Base-by-base conservation (phyloP, 2,329 filamentous ascomycete species). In the Cladophialophora psammophila region DNA sequence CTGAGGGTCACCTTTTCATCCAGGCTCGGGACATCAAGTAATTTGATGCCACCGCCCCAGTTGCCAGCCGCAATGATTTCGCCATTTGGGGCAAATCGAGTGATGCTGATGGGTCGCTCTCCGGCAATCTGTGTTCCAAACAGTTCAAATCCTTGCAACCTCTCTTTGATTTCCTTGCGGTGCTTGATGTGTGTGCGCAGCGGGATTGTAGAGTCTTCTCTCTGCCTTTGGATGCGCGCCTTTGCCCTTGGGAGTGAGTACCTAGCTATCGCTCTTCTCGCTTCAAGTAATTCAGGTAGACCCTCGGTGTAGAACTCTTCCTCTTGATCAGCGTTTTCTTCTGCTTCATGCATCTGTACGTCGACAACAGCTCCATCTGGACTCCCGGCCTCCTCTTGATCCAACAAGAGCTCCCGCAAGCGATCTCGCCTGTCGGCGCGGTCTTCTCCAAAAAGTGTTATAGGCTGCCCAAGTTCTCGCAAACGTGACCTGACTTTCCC, bases 271-370 rank as follows among this genome's bases (percentile, higher is more conserved):
- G 90, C 86, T 74, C 89, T 88, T 67, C 95, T 86, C 1, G 93
- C 92, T 59, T 91, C 84, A 4, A 97, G 80, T 31, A 99, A 83
- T 48, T 90, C 89, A 3, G 87, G 84, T 1, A 89, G 87, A 2
- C 95, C 95, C 73, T 91, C 87, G 0, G 94, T 97, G 78, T 97
- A 99, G 78, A 97, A 99, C 74, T 99, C 95, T 75, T 98, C 93
- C 71, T 96, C 91, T 72, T 90, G 88, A 61, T 94, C 92, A 2
- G 85, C 89, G 18, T 88, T 88, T 4, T 87, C 88, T 1, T 87
- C 87, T 0, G 82, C 84, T n/a, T 81, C 78, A 8, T 78, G 85
- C 74, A 85, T 84, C 48, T 78, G 77, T 81, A 89, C 89, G 53
- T 82, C 80, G 20, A 82, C 75, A 76, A 85, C 82, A 31, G 78